Conservation (phyloP, 495 filamentous ascomycete genomes). For the Neurospora sp. region DNA sequence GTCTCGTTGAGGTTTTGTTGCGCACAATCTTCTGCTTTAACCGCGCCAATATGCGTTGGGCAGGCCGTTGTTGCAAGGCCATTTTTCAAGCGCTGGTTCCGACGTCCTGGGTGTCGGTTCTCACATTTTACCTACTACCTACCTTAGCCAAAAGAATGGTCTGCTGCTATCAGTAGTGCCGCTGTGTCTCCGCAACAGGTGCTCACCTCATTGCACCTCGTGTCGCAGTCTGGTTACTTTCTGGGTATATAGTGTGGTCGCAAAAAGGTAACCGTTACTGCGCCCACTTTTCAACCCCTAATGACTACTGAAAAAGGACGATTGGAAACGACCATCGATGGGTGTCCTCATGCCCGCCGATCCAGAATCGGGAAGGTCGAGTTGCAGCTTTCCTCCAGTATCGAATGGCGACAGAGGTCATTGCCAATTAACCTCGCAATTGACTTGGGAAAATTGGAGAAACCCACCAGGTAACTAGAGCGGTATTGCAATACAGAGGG, state of each 20-base stretch:
- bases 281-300: not conserved
- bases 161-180: not conserved
- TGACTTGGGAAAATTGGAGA: not conserved
- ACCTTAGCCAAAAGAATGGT: not conserved
- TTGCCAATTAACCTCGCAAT: not conserved
- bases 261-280: not conserved
- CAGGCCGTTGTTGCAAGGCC: not conserved
- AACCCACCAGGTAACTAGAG: not conserved
- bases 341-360: not conserved
- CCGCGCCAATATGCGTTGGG: not conserved
- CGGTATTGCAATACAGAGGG: not conserved
- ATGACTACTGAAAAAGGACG: not conserved
- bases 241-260: not conserved
- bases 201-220: not conserved
- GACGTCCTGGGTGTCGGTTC: not conserved
- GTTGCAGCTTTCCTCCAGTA: not conserved
- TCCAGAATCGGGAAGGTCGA: not conserved
- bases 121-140: not conserved
- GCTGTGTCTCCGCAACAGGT: not conserved
- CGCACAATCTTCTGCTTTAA: not conserved
- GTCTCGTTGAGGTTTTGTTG: not conserved
- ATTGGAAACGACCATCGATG: not conserved
- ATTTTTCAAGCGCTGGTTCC: not conserved
- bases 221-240: not conserved
- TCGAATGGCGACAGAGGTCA: not conserved